Evolutionary conservation across 148 eudicot species (phyloP).

Genomic region (Chenopodium suecicum): DNA sequence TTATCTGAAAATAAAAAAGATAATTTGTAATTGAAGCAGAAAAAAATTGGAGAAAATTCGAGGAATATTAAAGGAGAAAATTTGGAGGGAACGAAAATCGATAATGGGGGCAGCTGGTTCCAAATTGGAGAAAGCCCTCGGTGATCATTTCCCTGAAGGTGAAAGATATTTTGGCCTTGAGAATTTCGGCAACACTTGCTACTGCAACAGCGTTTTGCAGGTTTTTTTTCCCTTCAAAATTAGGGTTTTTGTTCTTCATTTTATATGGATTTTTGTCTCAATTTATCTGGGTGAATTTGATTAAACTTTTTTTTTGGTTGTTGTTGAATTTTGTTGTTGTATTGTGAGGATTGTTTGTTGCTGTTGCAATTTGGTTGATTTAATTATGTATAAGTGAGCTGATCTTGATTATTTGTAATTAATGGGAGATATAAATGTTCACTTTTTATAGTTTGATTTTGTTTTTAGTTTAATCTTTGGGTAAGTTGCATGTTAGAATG

Average conservation of each 20-base stretch:
- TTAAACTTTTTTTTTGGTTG: background rate
- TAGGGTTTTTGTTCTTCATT: slow-evolving; percentile 17
- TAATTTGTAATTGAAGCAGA: background rate
- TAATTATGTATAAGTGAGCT: background rate
- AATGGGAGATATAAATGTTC: too few species aligned
- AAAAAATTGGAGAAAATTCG: slow-evolving; percentile 23
- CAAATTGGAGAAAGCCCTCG: slow-evolving; percentile 80
- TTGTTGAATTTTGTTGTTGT: background rate
- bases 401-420: background rate
- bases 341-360: background rate
- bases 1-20: too few species aligned
- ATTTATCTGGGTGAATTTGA: background rate
- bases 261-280: background rate
- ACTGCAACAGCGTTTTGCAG: slow-evolving; percentile 87
- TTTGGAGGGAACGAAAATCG: slow-evolving; percentile 18
- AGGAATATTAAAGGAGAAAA: slow-evolving; percentile 19
- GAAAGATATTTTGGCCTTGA: slow-evolving; percentile 83
- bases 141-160: slow-evolving; percentile 92
- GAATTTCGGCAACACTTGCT: slow-evolving; percentile 91
- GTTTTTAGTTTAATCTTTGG: background rate
- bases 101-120: slow-evolving; percentile 86
- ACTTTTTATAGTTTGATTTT: background rate
- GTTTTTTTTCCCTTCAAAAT: slow-evolving; percentile 13
- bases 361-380: background rate
- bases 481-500: background rate